Conservation (phyloP, 768 basidiomycete species). For the Tubosaeta brunneosetosa region DNA sequence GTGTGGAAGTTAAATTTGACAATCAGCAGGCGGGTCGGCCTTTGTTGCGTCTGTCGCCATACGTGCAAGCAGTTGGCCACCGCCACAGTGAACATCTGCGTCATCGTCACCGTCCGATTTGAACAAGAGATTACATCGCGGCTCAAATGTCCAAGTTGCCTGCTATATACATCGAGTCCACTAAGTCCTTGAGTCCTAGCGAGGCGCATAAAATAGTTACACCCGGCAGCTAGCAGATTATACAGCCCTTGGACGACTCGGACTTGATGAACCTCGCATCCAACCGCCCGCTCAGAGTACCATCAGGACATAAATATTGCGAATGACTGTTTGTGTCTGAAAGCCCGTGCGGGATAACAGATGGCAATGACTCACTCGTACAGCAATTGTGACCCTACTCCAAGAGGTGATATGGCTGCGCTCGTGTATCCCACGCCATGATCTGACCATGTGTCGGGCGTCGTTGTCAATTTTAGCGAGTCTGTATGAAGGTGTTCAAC, state of each 20-base stretch:
- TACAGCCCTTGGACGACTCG: conserved; percentile 9
- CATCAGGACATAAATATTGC: conserved; percentile 13
- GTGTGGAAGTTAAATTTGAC: too few species aligned
- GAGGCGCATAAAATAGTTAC: too few species aligned
- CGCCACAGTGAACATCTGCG: too few species aligned
- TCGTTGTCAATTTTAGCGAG: conserved; percentile 1
- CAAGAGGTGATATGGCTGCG: conserved; percentile 6
- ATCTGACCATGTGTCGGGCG: conserved; percentile 15
- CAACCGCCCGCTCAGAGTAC: conserved; percentile 16
- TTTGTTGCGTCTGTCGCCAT: too few species aligned
- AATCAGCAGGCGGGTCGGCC: too few species aligned
- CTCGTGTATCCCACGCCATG: conserved; percentile 11
- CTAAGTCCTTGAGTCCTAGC: too few species aligned
- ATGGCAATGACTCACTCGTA: conserved; percentile 4
- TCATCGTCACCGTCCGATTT: too few species aligned
- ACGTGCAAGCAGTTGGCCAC: too few species aligned
- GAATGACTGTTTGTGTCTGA: conserved; percentile 5
- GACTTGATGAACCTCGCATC: conserved; percentile 10
- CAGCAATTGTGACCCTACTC: conserved; percentile 1
- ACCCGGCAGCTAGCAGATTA: conserved; percentile 6
- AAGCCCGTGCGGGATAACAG: not conserved
- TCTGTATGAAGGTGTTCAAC: not conserved
- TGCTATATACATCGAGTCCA: too few species aligned
- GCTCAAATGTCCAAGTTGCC: too few species aligned
- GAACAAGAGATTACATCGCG: too few species aligned